Evolutionary conservation across 768 basidiomycete genomes (phyloP), one percentile per base, ranked within the genome.

Genomic region (Russula ochroleuca): DNA sequence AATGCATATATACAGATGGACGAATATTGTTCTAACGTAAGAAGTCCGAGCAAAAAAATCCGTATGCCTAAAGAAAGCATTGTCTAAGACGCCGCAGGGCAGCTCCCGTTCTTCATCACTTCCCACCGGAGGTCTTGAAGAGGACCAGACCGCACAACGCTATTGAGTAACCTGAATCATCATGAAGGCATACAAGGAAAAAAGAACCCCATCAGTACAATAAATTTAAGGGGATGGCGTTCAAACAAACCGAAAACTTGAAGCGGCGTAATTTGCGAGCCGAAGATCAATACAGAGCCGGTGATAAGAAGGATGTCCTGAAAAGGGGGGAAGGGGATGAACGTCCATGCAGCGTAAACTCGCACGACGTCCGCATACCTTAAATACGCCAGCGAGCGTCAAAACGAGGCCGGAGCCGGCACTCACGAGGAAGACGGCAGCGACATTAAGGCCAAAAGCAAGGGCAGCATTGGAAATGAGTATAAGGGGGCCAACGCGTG

Each of bases 221-320:
- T 1, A 7, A 17, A 19, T 45, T 3, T 21, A 47, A 28, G n/a
- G 25, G 38, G 15, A 57, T 15, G 38, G 37, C 17, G 13, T 31
- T 25, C 5, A n/a, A 70, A 47, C 74, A 62, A 71, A 78, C 91
- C 94, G 71, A 95, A 80, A 37, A 96, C 80, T 73, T 99, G 96
- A 15, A 95, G 73, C 19, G 87, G 85, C 33, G 92, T 89, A 70
- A 99, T 85, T 14, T 75, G 73, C n/a, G 84, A 82, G 45, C 90
- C 86, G 71, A 96, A 96, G 61, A 96, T 77, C 59, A 94, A 73
- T 37, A 98, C 94, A 1, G 93, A 95, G 50, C 93, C 94, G 9
- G 85, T 81, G 75, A 99, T 94, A 64, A 98, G 85, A 31, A 99
- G 83, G 67, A 98, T 98, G 73, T 98, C 96, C 90, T 90, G 47